Base-by-base conservation (phyloP, 352 stramenopile species). In the Phytophthora citricola region DNA sequence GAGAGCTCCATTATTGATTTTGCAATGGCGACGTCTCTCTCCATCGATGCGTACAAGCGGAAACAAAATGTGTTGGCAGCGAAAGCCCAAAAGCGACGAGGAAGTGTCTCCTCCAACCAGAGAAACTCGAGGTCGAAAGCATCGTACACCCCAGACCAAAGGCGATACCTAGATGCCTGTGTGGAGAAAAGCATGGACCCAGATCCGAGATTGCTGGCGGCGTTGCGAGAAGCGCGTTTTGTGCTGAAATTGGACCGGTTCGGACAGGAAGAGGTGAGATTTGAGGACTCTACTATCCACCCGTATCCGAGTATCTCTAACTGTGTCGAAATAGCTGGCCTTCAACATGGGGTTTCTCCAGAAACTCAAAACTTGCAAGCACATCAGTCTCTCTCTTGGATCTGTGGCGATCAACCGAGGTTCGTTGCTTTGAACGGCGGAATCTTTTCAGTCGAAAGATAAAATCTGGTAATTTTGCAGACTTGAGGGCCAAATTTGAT, bases 401-500 rank as follows among this genome's bases (percentile, higher is more conserved):
- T 79, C 70, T 15, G 58, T 85, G 4, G 46, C 61, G n/a, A 70
- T 82, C 34, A 76, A 85, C 32, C 48, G 81, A 88, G 80, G 83
- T 87, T 41, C 14, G 43, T 27, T 58, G 38, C 31, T 11, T 14
- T 36, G 31, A 14, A 36, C 31, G 1, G 9, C 2, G 10, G 10
- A 9, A 36, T 36, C 9, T 36, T 36, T 36, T 2, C 31, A 36
- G 31, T 36, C 14, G 2, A 2, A 4, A 36, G 10, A 14, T 36
- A 36, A 36, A 36, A 14, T 36, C 2, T 36, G 8, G 31, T 14
- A 6, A 32, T 36, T 11, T 31, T 52, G 31, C 38, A 91, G 83
- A 87, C 55, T 61, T 88, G 45, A 66, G 79, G 2, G 83, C 77
- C 47, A 91, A 90, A 54, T 85, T 91, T 56, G 71, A 89, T 12